phyloP scores from a whole-genome alignment of 768 basidiomycete genomes.

The Tylopilus sp. region DNA sequence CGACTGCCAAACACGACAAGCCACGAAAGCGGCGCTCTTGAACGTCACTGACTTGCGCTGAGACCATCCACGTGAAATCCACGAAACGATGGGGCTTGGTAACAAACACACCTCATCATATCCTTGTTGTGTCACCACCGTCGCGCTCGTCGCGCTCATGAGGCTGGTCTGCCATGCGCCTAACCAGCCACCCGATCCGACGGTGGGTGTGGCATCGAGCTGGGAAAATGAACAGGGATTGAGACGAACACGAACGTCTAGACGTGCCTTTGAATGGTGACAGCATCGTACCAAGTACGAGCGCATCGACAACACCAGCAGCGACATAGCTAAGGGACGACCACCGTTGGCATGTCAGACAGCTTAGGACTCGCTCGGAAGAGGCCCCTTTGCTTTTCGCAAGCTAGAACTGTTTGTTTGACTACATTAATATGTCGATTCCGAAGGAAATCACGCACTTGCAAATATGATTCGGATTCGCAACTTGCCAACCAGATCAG shows the following conservation, averaged over 20 bases:
- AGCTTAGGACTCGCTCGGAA: too few species aligned
- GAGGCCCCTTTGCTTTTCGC: too few species aligned
- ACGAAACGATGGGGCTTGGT: background rate
- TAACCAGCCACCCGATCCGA: background rate
- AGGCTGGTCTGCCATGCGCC: background rate
- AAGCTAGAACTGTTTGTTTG: too few species aligned
- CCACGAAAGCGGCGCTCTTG: conserved; percentile 37
- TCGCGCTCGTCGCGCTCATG: background rate
- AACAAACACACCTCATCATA: background rate
- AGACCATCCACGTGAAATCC: too few species aligned
- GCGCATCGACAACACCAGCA: too few species aligned
- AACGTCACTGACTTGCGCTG: conserved; percentile 19
- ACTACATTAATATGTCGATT: too few species aligned
- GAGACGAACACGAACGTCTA: background rate
- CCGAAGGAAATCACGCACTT: too few species aligned
- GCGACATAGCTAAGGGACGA: too few species aligned
- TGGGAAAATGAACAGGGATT: background rate
- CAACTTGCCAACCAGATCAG: too few species aligned
- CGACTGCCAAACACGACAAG: conserved; percentile 33
- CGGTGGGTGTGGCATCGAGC: background rate
- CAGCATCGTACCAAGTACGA: background rate
- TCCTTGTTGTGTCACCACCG: background rate
- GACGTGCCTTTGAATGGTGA: background rate
- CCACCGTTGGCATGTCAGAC: too few species aligned
- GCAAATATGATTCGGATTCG: too few species aligned